A percentile compares a stretch with the other conserved stretches of the same genome.
phyloP scores from a whole-genome alignment of 2,329 filamentous ascomycete genomes.

The Rutstroemia sp. region DNA sequence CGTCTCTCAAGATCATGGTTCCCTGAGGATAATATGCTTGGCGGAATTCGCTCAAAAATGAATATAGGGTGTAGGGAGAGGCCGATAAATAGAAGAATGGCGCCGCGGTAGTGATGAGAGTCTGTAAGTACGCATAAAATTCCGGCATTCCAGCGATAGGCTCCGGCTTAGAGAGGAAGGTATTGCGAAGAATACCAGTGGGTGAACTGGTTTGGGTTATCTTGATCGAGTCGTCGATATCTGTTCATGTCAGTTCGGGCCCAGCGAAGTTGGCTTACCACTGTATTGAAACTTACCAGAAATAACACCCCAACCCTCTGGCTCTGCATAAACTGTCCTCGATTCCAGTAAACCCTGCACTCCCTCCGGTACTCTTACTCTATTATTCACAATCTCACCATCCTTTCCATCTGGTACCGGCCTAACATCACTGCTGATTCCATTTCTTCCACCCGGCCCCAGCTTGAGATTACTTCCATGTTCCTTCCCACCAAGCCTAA shows the following conservation, averaged over 20 bases:
- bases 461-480: slow-evolving; percentile 38
- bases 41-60: slow-evolving; percentile 72
- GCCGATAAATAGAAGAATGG: slow-evolving; percentile 92
- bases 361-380: slow-evolving; percentile 43
- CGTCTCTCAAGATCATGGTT: slow-evolving; percentile 76
- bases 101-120: slow-evolving; percentile 43
- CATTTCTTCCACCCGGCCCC: slow-evolving; percentile 64
- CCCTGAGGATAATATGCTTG: slow-evolving; percentile 65
- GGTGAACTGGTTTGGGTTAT: slow-evolving; percentile 75
- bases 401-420: slow-evolving; percentile 40
- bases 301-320: slow-evolving; percentile 77
- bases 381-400: slow-evolving; percentile 39
- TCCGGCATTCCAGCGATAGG: slow-evolving; percentile 77
- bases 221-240: slow-evolving; percentile 95
- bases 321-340: slow-evolving; percentile 66
- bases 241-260: slow-evolving; percentile 35
- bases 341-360: slow-evolving; percentile 51
- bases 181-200: slow-evolving; percentile 72
- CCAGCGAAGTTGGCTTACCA: neutral
- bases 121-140: slow-evolving; percentile 63
- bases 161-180: slow-evolving; percentile 69
- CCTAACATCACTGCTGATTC: slow-evolving; percentile 60
- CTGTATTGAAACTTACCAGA: slow-evolving; percentile 45
- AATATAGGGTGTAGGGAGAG: slow-evolving; percentile 90
- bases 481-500: slow-evolving; percentile 44